Evolutionary conservation across 108 stramenopile genomes (phyloP).

Genomic region (Cyclotella cryptica): DNA sequence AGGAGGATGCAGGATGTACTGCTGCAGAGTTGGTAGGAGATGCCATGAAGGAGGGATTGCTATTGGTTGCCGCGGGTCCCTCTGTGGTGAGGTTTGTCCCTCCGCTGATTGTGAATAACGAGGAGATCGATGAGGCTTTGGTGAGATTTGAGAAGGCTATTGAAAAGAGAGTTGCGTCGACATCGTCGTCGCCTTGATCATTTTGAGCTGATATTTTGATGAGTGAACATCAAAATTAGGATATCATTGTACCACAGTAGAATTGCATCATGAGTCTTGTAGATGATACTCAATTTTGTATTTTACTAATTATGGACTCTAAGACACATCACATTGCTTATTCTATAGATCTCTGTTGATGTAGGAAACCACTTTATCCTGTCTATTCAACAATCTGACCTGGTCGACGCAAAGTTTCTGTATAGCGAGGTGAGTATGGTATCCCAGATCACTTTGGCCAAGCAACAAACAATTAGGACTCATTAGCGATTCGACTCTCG

Average conservation of each 20-base stretch:
- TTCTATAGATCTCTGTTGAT: too few relatives aligned
- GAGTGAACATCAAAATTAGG: background rate
- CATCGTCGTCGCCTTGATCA: conserved; percentile 5
- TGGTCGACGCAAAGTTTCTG: too few relatives aligned
- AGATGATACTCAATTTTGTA: too few relatives aligned
- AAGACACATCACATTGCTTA: too few relatives aligned
- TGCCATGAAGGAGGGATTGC: conserved; percentile 88
- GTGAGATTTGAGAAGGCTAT: conserved; percentile 81
- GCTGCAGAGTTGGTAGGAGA: conserved; percentile 91
- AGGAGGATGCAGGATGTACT: conserved; percentile 71
- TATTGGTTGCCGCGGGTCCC: conserved; percentile 93
- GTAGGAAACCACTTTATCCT: too few relatives aligned
- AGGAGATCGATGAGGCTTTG: conserved; percentile 82
- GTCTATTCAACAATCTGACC: too few relatives aligned
- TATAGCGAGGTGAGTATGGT: too few relatives aligned
- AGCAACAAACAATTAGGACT: too few relatives aligned
- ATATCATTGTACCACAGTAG: conserved; percentile 4
- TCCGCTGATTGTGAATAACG: conserved; percentile 87
- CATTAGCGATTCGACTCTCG: conserved; percentile 1
- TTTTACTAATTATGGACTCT: too few relatives aligned
- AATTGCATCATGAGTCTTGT: background rate
- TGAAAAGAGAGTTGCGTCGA: conserved; percentile 38
- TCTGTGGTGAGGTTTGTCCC: conserved; percentile 96
- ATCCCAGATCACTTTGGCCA: too few relatives aligned
- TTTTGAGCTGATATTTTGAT: background rate